Conservation (phyloP, 768 basidiomycete genomes). For the Boletus subcaerulescens region DNA sequence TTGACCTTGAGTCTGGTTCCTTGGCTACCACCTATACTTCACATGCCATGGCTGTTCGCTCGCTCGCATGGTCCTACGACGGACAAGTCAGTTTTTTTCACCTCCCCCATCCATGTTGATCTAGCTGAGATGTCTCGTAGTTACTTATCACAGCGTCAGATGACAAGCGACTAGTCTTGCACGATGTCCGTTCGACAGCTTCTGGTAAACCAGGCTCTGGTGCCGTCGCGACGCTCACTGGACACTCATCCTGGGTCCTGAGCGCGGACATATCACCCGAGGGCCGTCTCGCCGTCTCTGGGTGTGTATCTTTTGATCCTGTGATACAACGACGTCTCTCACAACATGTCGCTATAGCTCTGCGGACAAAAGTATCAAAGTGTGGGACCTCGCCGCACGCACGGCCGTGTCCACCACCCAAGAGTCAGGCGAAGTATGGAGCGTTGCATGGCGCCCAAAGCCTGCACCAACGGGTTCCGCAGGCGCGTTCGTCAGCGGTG, state of each 20-base stretch:
- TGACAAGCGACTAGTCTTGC: constrained; percentile 86
- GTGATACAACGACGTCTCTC: neutral
- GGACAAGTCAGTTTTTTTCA: constrained; percentile 58
- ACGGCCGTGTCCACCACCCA: constrained; percentile 73
- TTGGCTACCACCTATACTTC: constrained; percentile 74
- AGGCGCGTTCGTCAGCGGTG: constrained; percentile 67
- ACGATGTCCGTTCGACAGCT: constrained; percentile 77
- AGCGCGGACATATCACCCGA: constrained; percentile 81
- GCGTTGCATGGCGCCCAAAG: constrained; percentile 75
- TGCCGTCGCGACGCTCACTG: constrained; percentile 80
- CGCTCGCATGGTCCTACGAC: constrained; percentile 86
- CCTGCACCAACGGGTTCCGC: constrained; percentile 51
- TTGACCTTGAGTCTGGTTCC: constrained; percentile 69
- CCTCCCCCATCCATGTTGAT: neutral
- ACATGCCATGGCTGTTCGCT: constrained; percentile 88
- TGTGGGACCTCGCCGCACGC: constrained; percentile 81
- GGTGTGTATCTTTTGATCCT: constrained; percentile 45
- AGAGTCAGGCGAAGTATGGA: constrained; percentile 82
- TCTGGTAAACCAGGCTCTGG: constrained; percentile 62
- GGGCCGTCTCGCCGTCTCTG: constrained; percentile 73
- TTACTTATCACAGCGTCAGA: constrained; percentile 88
- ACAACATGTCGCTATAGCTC: constrained; percentile 45
- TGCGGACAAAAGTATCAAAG: constrained; percentile 80
- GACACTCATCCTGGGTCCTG: constrained; percentile 91
- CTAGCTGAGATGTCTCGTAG: constrained; percentile 37